These are phyloP conservation scores for Aspergillus aculeatus DNA, from an alignment of 2,329 filamentous ascomycete species.

Conservation along the genomic window DNA sequence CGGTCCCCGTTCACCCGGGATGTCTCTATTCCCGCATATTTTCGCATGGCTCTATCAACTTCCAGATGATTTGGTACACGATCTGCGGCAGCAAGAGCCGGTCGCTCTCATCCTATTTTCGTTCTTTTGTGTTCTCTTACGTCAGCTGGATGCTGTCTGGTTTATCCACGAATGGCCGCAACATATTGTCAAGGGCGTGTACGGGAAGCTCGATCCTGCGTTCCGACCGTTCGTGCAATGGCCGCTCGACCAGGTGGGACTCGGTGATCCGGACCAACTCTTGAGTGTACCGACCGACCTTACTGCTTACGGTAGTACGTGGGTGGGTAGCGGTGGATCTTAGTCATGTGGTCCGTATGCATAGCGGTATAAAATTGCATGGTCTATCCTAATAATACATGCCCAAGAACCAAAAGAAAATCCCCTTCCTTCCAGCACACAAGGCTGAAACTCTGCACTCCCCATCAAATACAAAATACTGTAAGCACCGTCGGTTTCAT, in stretches of 20 bases:
- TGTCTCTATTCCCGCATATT: conserved; percentile 2
- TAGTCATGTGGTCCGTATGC: too few species aligned
- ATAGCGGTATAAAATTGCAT: too few species aligned
- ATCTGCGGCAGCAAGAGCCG: conserved; percentile 4
- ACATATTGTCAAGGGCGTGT: conserved; percentile 13
- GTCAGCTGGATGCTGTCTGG: conserved; percentile 12
- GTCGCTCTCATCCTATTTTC: conserved; percentile 10
- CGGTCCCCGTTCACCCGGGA: background rate
- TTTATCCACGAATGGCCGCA: conserved; percentile 15
- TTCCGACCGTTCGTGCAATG: conserved; percentile 4
- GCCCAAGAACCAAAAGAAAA: too few species aligned
- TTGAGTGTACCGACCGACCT: too few species aligned
- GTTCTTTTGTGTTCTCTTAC: conserved; percentile 11
- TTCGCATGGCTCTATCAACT: conserved; percentile 16
- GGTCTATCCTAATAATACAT: too few species aligned
- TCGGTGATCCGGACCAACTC: too few species aligned
- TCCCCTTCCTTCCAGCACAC: too few species aligned
- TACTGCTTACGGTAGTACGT: too few species aligned
- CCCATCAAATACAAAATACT: too few species aligned
- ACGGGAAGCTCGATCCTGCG: background rate
- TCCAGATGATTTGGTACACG: conserved; percentile 8
- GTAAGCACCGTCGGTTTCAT: too few species aligned
- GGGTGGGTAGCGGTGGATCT: too few species aligned
- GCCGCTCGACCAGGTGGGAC: background rate
- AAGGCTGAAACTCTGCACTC: too few species aligned